Conservation (phyloP, 805 yeast genomes). For the Ogataea pignaliae region DNA sequence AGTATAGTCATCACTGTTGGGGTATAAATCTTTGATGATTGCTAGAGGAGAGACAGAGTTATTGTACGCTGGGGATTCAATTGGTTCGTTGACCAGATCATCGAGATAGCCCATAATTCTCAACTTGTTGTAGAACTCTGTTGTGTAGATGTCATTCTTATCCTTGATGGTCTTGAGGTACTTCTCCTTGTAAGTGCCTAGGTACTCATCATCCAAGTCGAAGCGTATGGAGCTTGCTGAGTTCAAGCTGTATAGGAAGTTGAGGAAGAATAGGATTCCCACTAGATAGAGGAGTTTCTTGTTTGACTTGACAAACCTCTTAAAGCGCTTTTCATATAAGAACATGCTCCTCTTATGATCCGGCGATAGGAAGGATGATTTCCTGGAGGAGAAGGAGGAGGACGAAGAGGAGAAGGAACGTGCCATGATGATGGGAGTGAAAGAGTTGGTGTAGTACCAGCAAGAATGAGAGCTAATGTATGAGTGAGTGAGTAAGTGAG, state of each 20-base stretch:
- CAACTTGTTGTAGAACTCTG: slow-evolving; percentile 25
- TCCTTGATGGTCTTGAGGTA: slow-evolving; percentile 19
- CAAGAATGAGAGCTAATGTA: too few relatives aligned
- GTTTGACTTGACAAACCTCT: slow-evolving; percentile 15
- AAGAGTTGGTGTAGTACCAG: too few relatives aligned
- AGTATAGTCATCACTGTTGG: slow-evolving; percentile 12
- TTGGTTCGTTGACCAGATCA: slow-evolving; percentile 27
- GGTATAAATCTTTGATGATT: slow-evolving; percentile 15
- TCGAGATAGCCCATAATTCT: slow-evolving; percentile 25
- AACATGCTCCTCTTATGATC: slow-evolving; percentile 11
- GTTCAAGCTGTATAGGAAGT: slow-evolving; percentile 10
- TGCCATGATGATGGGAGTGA: too few relatives aligned
- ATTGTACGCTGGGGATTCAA: slow-evolving; percentile 17
- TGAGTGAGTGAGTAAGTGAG: too few relatives aligned
- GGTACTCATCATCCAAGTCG: slow-evolving; percentile 21
- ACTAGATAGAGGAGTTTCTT: slow-evolving; percentile 10
- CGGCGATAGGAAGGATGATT: slow-evolving; percentile 2
- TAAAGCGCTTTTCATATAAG: slow-evolving; percentile 12
- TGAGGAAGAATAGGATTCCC: slow-evolving; percentile 8
- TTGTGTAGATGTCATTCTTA: slow-evolving; percentile 21
- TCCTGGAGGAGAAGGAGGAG: too few relatives aligned
- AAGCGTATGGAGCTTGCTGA: slow-evolving; percentile 7
- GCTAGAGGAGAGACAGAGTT: slow-evolving; percentile 20
- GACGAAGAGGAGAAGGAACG: too few relatives aligned
- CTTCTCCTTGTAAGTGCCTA: slow-evolving; percentile 30